These are phyloP conservation scores for Erucastrum elatum DNA, from an alignment of 345 rosid genomes.

Conservation along the genomic window DNA sequence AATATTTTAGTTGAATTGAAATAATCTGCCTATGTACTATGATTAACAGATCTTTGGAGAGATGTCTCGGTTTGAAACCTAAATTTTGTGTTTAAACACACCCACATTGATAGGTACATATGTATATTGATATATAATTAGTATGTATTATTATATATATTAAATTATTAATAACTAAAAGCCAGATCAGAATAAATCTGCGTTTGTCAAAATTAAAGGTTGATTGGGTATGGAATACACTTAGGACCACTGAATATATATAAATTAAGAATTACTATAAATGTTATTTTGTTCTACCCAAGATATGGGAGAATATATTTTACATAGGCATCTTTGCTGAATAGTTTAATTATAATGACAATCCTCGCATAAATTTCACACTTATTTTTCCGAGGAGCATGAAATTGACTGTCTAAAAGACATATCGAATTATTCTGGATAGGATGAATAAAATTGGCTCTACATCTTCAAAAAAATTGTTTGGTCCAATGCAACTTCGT, in stretches of 20 bases:
- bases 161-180: neutral
- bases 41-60: neutral
- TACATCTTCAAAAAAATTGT: slow-evolving; percentile 24
- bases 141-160: neutral
- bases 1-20: neutral
- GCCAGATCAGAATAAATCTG: neutral
- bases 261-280: neutral
- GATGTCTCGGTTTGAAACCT: neutral
- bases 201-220: slow-evolving; percentile 5
- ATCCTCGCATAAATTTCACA: slow-evolving; percentile 18
- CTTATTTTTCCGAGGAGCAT: slow-evolving; percentile 1
- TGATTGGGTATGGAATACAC: neutral
- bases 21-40: neutral
- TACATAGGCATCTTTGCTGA: slow-evolving; percentile 19
- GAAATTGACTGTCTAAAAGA: slow-evolving; percentile 10
- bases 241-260: slow-evolving; percentile 12
- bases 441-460: slow-evolving; percentile 16
- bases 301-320: slow-evolving; percentile 41
- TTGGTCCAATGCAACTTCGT: slow-evolving; percentile 30
- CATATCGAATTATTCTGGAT: neutral
- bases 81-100: neutral
- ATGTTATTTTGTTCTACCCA: slow-evolving; percentile 28
- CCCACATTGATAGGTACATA: neutral
- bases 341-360: slow-evolving; percentile 12
- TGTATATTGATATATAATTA: neutral